Base-by-base conservation (phyloP, 2,329 filamentous ascomycete genomes). In the Microsporum canis region DNA sequence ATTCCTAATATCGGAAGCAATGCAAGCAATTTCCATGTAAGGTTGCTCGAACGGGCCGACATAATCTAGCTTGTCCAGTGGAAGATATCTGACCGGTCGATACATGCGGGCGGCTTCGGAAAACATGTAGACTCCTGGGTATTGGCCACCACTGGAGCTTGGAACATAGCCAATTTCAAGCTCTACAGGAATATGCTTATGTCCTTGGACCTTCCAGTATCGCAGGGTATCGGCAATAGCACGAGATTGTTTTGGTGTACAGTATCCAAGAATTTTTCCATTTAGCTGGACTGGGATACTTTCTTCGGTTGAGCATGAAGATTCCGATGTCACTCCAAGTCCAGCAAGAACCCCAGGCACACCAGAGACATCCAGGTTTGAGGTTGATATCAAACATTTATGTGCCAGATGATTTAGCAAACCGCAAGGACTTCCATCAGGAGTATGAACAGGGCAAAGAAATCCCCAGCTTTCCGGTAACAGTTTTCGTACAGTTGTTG, bases 391-490 rank as follows among this genome's bases (percentile, higher is more conserved):
- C 72, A 88, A 86, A 76, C 94, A 97, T 75, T 95, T 96, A 77
- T 97, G 94, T 0, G 94, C 86, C 71, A 99, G 79, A 78, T 99
- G 94, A 73, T 96, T 97, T 38, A 99, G 79, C 65, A 99, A 80
- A 71, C 94, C 94, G 74, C 94, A 99, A 63, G 94, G 94, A 70
- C 88, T 83, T 77, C 94, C 94, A 82, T 99, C 94, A 65, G 94
- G 94, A 3, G 94, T 99, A 74, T 99, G 94, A 1, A 97, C 92
- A 17, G 94, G 94, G 71, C 94, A 99, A 67, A 99, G 79, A 77
- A 96, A 99, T 5, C 94, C 94, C 94, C 94, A 99, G 67, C 91
- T 96, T 72, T 99, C 94, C 1, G 94, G 94, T 23, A 97, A 78
- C 67, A 99, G 79, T 75, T 97, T 99, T 78, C 94, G 85, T 58